phyloP scores from a whole-genome alignment of 108 stramenopile species.

The Skeletonema menzelii region DNA sequence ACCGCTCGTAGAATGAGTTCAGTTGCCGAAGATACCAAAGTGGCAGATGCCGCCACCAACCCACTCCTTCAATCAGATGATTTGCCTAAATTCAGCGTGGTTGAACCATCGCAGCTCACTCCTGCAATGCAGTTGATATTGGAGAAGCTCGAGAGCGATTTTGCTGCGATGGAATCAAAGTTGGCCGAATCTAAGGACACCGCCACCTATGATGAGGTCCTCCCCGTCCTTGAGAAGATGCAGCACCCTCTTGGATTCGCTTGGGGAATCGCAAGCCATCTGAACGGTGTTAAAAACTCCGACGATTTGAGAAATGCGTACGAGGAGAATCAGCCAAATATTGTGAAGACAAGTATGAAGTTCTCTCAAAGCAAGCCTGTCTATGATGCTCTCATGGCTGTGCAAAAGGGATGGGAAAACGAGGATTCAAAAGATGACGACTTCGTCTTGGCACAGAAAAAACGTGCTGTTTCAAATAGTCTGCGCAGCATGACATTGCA shows the following conservation, averaged over 20 bases:
- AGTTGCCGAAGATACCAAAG: slow-evolving; percentile 7
- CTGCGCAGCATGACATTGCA: slow-evolving; percentile 85
- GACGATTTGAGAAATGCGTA: slow-evolving; percentile 93
- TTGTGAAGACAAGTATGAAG: slow-evolving; percentile 87
- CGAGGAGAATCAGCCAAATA: slow-evolving; percentile 90
- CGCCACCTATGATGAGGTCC: slow-evolving; percentile 58
- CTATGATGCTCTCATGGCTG: slow-evolving; percentile 84
- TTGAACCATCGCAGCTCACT: slow-evolving; percentile 79
- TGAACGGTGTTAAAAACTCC: slow-evolving; percentile 96
- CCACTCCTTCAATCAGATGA: slow-evolving; percentile 80
- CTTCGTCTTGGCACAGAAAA: slow-evolving; percentile 68
- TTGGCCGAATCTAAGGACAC: slow-evolving; percentile 6
- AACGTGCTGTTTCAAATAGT: slow-evolving; percentile 78
- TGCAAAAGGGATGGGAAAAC: slow-evolving; percentile 56
- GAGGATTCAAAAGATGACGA: slow-evolving; percentile 24
- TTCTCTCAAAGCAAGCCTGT: slow-evolving; percentile 88
- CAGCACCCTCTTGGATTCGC: slow-evolving; percentile 78
- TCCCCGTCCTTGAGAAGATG: slow-evolving; percentile 81
- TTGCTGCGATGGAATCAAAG: slow-evolving; percentile 68
- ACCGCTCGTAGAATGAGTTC: slow-evolving; percentile 9
- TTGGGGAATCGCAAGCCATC: slow-evolving; percentile 97
- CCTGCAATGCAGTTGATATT: slow-evolving; percentile 81
- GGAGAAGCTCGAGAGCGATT: slow-evolving; percentile 67
- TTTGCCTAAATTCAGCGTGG: slow-evolving; percentile 85
- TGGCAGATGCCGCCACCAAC: slow-evolving; percentile 49